Percentiles rank a stretch among this genome's conserved stretches.
Evolutionary conservation across 176 grass and related monocot genomes (phyloP).

Genomic region (Metroxylon sagu): DNA sequence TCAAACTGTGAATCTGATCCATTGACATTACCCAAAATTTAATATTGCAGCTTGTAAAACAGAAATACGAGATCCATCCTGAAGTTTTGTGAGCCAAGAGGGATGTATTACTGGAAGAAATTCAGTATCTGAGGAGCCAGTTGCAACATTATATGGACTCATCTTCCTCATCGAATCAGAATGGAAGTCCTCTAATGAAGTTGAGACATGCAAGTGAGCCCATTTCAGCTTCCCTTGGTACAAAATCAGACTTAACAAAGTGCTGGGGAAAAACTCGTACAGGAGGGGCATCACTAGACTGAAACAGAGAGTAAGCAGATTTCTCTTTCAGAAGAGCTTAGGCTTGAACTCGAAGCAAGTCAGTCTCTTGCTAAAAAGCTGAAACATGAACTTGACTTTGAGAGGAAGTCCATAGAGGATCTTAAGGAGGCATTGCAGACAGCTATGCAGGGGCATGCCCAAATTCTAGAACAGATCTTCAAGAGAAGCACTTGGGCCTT

Average conservation of each 20-base stretch:
- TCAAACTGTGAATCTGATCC: no score
- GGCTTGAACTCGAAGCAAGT: conserved; percentile 61
- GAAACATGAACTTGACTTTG: conserved; percentile 47
- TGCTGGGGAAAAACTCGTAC: conserved; percentile 24
- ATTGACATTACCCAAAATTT: no score
- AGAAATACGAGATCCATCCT: conserved; percentile 78
- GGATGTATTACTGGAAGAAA: conserved; percentile 81
- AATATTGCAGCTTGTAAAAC: conserved; percentile 50
- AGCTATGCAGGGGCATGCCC: conserved; percentile 74
- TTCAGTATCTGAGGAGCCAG: conserved; percentile 78
- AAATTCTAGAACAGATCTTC: conserved; percentile 80
- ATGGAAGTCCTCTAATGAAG: conserved; percentile 20
- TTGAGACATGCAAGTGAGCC: conserved; percentile 26
- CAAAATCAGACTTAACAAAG: conserved; percentile 35
- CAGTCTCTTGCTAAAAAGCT: conserved; percentile 39
- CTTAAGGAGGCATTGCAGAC: conserved; percentile 76
- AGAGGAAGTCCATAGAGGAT: conserved; percentile 76
- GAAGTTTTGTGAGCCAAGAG: conserved; percentile 53
- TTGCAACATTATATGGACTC: conserved; percentile 68
- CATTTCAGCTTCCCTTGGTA: conserved; percentile 15
- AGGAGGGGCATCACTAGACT: conserved; percentile 28
- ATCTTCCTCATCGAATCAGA: conserved; percentile 28
- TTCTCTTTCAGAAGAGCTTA: conserved; percentile 70
- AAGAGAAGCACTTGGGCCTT: conserved; percentile 77
- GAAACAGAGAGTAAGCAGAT: conserved; percentile 71